These are phyloP conservation scores for Solanum chacoense DNA, from an alignment of 305 asterid species.

Conservation along the genomic window DNA sequence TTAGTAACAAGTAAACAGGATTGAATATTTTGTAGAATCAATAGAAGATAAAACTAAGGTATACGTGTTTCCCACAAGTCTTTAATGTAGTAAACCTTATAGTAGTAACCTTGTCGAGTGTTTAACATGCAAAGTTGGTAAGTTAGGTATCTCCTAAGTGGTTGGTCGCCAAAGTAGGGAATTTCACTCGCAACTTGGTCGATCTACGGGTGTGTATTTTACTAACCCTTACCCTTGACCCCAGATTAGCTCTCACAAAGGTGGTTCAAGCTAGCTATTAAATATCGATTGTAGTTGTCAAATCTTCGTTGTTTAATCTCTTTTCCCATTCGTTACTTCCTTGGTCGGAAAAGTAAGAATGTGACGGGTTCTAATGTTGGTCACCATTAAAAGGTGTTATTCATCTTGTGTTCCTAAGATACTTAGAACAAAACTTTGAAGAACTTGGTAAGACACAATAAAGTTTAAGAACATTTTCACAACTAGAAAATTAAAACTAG, in stretches of 20 bases:
- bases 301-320: not conserved
- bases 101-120: not conserved
- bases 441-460: too few species aligned
- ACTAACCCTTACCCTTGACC: not conserved
- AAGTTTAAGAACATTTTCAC: too few species aligned
- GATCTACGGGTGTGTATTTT: not conserved
- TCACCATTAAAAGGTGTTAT: too few species aligned
- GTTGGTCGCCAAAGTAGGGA: not conserved
- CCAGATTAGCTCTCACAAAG: not conserved
- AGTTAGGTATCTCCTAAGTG: too few species aligned
- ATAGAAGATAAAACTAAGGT: not conserved
- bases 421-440: too few species aligned
- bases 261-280: not conserved
- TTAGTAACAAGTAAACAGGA: not conserved
- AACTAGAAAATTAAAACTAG: too few species aligned
- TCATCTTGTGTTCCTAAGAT: too few species aligned
- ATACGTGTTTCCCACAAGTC: not conserved
- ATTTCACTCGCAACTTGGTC: not conserved
- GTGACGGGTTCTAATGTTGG: fast-evolving
- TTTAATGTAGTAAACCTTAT: not conserved
- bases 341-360: not conserved
- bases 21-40: not conserved
- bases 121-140: not conserved
- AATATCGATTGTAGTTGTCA: not conserved
- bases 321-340: not conserved